Percentiles rank a stretch among this genome's conserved stretches.
Conservation (phyloP, 768 basidiomycete genomes). For the Pleurotus djamor region DNA sequence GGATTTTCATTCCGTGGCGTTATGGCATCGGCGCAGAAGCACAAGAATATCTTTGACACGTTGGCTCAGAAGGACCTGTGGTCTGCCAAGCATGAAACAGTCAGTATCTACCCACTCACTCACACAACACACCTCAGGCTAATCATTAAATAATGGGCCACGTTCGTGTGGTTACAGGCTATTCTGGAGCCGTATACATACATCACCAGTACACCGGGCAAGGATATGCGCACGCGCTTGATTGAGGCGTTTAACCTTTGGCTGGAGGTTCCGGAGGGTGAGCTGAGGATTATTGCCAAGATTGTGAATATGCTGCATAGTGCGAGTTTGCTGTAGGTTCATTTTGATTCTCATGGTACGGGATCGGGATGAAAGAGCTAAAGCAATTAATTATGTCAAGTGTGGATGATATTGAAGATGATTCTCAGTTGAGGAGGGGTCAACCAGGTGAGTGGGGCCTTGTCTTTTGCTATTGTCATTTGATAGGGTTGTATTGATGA, state of each 20-base stretch:
- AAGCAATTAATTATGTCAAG: conserved; percentile 33
- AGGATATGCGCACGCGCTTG: conserved; percentile 85
- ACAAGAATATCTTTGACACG: conserved; percentile 37
- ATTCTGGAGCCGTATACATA: conserved; percentile 89
- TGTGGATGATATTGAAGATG: conserved; percentile 94
- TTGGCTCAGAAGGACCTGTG: conserved; percentile 30
- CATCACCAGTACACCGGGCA: conserved; percentile 81
- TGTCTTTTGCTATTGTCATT: not conserved
- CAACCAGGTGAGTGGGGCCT: conserved; percentile 53
- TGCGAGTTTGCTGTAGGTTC: conserved; percentile 83
- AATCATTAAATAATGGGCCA: no score
- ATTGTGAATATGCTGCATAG: conserved; percentile 95
- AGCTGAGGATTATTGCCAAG: conserved; percentile 69
- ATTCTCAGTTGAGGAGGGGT: conserved; percentile 83
- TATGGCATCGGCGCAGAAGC: conserved; percentile 15
- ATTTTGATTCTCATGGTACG: not conserved
- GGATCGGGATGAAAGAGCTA: no score
- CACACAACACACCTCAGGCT: no score
- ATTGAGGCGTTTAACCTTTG: conserved; percentile 93
- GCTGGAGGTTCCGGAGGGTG: conserved; percentile 77
- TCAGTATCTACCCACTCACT: no score
- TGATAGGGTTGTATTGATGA: no score
- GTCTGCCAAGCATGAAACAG: conserved; percentile 31
- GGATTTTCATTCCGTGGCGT: no score
- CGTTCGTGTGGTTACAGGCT: no score